Base-by-base conservation (phyloP, 2,329 filamentous ascomycete genomes). In the Fonsecaea multimorphosa region DNA sequence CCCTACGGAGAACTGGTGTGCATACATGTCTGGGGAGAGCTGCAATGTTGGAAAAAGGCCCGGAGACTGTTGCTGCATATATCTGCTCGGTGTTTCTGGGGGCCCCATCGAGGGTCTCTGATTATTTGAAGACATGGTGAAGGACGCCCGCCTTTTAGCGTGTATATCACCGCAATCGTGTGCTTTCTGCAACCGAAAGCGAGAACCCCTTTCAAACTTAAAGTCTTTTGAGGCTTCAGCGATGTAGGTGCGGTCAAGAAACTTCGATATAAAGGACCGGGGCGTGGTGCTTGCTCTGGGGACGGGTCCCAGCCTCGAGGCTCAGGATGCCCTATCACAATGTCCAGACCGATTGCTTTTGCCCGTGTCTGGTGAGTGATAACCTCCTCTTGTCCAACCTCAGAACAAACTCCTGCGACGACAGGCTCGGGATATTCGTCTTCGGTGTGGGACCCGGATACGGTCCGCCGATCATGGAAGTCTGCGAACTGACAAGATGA, bases 1-100 rank as follows among this genome's bases (percentile, higher is more conserved):
- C 27, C 82, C 84, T n/a, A 81, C 74, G 34, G 63, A 57, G 58
- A 44, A 82, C 80, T 27, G 78, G 77, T 67, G 85, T 80, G 49
- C 82, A 68, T 86, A 84, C 65, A 86, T 77, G 65, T 86, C 84
- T 5, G 85, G 85, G 2, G 86, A 86, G 68, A 85, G 85, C 60
- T 86, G 85, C 31, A 87, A 74, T 63, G 80, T 82, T 4, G 80
- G 78, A 71, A 84, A 85, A 27, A 86, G 79, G 68, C 77, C 74
- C 11, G 81, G 80, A 1, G 81, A 83, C 8, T 76, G 74, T 4
- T 76, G 74, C 55, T 70, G 65, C 63, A 82, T 73, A 14, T 81
- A 71, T 63, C 80, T 76, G 69, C 78, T 81, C 2, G 80, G 79
- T 4, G 79, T 81, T 67, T 82, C 79, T 12, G 80, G 81, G 75